Base-by-base conservation (phyloP, 495 filamentous ascomycete species). In the Copromyces sp. region DNA sequence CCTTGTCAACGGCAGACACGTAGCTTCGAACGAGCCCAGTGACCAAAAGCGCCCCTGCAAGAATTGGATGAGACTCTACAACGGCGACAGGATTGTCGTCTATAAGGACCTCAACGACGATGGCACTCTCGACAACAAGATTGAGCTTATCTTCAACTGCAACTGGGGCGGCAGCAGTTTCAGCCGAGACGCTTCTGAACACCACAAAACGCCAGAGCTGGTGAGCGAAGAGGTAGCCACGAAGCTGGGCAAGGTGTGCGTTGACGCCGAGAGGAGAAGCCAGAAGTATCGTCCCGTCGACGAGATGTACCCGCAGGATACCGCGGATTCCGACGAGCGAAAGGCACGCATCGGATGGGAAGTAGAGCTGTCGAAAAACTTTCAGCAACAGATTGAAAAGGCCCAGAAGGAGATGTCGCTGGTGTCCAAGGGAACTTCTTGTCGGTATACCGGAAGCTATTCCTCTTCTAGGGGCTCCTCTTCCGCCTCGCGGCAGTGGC, bases 61-160 rank as follows among this genome's bases (percentile, higher is more conserved):
- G 16, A 81, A 85, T 68, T 95, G 88, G 84, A 88, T 91, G 35
- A 86, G 88, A 69, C 78, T 97, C 37, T 87, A 92, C 79, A 85
- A 90, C 20, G 91, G 90, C 9, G 93, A 97, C 77, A 83, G 87
- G 44, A 89, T 97, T 68, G 85, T 86, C 4, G 84, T 94, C 16
- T 93, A 86, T 82, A 75, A 78, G 17, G 14, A 35, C 14, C 32
- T 24, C 29, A 16, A 65, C 14, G 53, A 65, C 24, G 53, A 65
- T 9, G 29, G 14, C 53, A 75, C 73, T 8, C 76, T 84, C n/a
- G 40, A 29, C 40, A 39, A 29, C 40, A 79, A 75, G 68, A 80
- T 79, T 7, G 80, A 77, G 65, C 73, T 86, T n/a, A 77, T 75
- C 9, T 86, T 86, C 74, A 76, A 79, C 24, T 86, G 84, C 75